Evolutionary conservation across 805 yeast genomes (phyloP), one percentile per base, ranked within the genome.

Genomic region (Saturnispora mendoncae): DNA sequence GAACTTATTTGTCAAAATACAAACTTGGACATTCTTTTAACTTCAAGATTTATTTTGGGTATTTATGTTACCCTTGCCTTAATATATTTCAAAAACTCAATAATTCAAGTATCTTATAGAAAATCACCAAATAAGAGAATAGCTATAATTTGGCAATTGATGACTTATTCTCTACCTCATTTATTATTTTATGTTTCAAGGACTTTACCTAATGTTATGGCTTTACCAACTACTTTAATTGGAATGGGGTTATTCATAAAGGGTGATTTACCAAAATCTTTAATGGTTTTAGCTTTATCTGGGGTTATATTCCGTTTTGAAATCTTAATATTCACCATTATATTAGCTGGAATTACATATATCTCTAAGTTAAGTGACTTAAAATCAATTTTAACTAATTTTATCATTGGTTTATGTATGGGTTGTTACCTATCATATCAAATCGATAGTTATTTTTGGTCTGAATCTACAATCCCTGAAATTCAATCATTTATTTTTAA

Each of bases 181-280:
- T 46, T 85, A 15, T 61, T 80, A 45, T 90, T 67, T 63, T 90
- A 90, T 56, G 68, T 84, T n/a, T 71, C 95, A 2, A 69, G 97
- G 50, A 76, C 94, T 0, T 66, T 90, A 44, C 96, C 97, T n/a
- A 90, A 90, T 60, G 82, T 81, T 51, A 64, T 88, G 43, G 87
- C 83, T 2, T 64, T 90, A 41, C 96, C 97, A 3, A 53, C 84
- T 28, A 79, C 80, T 4, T 72, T 74, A 42, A 51, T 62, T 35
- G 81, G 82, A 0, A 48, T 81, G 33, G 65, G 76, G 4, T 66
- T 65, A 52, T 51, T 77, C 13, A 49, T 84, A 13, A 48, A 50
- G 15, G 84, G 80, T 9, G 66, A 72, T 36, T 46, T 65, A 6
- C 66, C 72, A 0, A 45, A 51, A 21, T 73, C 76, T 1, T 58